A percentile compares a stretch with the other conserved stretches of the same genome.
Conservation (phyloP, 2,329 filamentous ascomycete species). For the Ophiostoma ips region DNA sequence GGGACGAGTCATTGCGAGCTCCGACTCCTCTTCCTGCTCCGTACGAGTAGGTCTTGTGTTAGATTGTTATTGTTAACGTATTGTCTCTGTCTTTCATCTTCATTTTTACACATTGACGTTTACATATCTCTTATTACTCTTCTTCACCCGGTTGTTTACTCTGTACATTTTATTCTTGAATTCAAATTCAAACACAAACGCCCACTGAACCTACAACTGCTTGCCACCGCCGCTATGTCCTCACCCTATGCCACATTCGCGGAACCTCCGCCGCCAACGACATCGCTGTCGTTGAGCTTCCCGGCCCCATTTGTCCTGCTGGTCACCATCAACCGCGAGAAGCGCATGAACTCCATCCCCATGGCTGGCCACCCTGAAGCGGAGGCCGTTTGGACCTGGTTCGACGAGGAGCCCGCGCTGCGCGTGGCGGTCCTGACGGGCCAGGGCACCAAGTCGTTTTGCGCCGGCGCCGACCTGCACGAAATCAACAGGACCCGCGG, state of each 20-base stretch:
- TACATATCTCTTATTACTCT: too few species aligned
- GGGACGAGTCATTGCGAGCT: too few species aligned
- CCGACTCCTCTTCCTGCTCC: too few species aligned
- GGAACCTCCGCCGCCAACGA: slow-evolving; percentile 1
- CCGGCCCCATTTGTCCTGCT: slow-evolving; percentile 33
- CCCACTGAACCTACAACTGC: too few species aligned
- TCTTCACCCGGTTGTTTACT: too few species aligned
- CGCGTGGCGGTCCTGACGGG: slow-evolving; percentile 38
- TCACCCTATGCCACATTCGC: background rate
- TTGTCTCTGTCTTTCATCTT: too few species aligned
- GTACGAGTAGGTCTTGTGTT: too few species aligned
- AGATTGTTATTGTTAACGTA: too few species aligned
- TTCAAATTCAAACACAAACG: too few species aligned
- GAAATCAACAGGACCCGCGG: slow-evolving; percentile 23
- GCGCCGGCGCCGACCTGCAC: slow-evolving; percentile 39
- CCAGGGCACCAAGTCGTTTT: slow-evolving; percentile 35
- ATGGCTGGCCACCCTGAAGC: slow-evolving; percentile 32
- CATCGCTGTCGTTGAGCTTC: slow-evolving; percentile 18
- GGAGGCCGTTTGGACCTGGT: slow-evolving; percentile 36
- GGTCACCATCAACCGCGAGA: slow-evolving; percentile 36
- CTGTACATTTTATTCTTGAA: too few species aligned
- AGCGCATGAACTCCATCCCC: slow-evolving; percentile 32
- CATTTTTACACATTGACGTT: too few species aligned
- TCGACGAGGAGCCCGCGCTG: slow-evolving; percentile 34
- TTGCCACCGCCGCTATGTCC: too few species aligned